Base-by-base conservation (phyloP, 2,329 filamentous ascomycete species). In the Escovopsis sp. region DNA sequence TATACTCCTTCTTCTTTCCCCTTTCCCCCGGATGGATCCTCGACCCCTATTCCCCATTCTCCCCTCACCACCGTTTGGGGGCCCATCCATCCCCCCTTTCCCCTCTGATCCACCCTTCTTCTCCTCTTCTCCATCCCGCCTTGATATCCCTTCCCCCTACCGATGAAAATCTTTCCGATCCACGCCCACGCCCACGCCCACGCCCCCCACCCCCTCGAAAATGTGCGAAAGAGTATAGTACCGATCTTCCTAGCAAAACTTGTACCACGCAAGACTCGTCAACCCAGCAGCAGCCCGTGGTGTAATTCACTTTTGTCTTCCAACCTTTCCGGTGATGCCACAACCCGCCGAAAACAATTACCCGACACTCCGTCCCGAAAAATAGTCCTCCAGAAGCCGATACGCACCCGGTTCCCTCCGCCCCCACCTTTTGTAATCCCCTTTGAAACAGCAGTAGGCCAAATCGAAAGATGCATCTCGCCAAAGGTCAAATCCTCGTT, bases 301-400 rank as follows among this genome's bases (percentile, higher is more conserved):
- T 53, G 54, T 58, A 61, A 55, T 59, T 45, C 57, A 57, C 55
- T 60, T 63, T 63, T 61, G 56, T 62, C 58, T 62, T 62, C 60
- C 59, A 57, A 53, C 54, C 53, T 52, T 54, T 50, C 49, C 53
- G 57, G 51, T 53, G 50, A 50, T 50, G 51, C 54, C 53, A 58
- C 52, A 55, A 52, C 51, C 57, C 57, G 44, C 56, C 57, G 55
- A 50, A 60, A 57, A 57, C 47, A 30, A 56, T 50, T 53, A 54
- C 59, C 59, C 57, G 54, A 60, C 60, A 61, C 59, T 61, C 61
- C 54, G 48, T 54, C 57, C 60, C 57, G 52, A 49, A 16, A 30
- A 11, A 30, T 9, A 30, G 15, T 55, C 54, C 54, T 53, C 39
- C 44, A 50, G 51, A 61, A 58, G 51, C 54, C 55, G 57, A 59